Evolutionary conservation across 441 rosid genomes (phyloP).

Genomic region (Populus trichocarpa): DNA sequence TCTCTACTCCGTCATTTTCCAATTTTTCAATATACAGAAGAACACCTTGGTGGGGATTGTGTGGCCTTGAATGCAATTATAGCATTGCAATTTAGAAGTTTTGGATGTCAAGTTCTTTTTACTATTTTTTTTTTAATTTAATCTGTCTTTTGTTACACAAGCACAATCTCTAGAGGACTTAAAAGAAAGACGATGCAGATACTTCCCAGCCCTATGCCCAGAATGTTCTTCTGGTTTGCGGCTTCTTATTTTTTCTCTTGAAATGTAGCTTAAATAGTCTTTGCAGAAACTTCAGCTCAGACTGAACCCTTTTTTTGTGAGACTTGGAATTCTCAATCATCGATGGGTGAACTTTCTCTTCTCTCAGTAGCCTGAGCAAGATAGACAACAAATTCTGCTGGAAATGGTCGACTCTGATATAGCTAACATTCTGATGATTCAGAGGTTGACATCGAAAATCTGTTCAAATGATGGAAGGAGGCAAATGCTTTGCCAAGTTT

Average conservation of each 20-base stretch:
- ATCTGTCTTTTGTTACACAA: too few relatives aligned
- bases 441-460: background rate
- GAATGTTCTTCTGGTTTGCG: conserved; percentile 8
- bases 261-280: background rate
- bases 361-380: too few relatives aligned
- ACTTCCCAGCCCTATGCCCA: background rate
- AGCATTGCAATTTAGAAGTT: too few relatives aligned
- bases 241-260: background rate
- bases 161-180: too few relatives aligned
- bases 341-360: background rate
- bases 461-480: conserved; percentile 22
- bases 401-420: conserved; percentile 14
- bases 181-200: too few relatives aligned
- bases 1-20: too few relatives aligned
- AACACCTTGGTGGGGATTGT: too few relatives aligned
- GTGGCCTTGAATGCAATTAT: too few relatives aligned
- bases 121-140: too few relatives aligned
- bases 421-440: background rate
- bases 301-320: background rate
- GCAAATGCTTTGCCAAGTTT: conserved; percentile 14
- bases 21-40: too few relatives aligned
- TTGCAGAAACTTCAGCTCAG: background rate
- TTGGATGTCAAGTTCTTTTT: too few relatives aligned
- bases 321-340: conserved; percentile 6
- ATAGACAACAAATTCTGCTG: conserved; percentile 5